A percentile compares a stretch with the other conserved stretches of the same genome.
Evolutionary conservation across 2,329 filamentous ascomycete species (phyloP).

Genomic region (Aspergillus spinulosporus): DNA sequence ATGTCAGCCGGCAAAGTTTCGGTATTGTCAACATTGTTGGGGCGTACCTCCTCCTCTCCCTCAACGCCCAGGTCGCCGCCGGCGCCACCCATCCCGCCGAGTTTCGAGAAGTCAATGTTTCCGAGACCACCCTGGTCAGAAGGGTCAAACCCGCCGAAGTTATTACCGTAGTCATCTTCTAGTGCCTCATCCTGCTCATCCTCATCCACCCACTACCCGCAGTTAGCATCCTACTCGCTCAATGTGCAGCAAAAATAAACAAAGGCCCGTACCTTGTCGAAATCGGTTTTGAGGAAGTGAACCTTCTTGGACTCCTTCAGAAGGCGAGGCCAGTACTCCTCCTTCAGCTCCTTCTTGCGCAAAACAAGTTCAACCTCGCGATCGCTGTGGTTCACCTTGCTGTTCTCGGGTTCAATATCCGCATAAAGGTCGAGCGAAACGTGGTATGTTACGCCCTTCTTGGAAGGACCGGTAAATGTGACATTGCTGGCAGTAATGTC

Average conservation of each 20-base stretch:
- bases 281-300: conserved; percentile 98
- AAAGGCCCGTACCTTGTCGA: conserved; percentile 72
- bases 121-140: conserved; percentile 68
- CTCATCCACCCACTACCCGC: conserved; percentile 81
- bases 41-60: conserved; percentile 47
- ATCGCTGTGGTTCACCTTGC: conserved; percentile 82
- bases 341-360: conserved; percentile 93
- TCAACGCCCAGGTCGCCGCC: conserved; percentile 30
- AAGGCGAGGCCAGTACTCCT: conserved; percentile 93
- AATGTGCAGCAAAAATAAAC: background rate
- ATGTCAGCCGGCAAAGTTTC: conserved; percentile 7
- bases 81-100: conserved; percentile 55
- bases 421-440: conserved; percentile 84
- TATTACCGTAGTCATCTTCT: conserved; percentile 68
- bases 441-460: conserved; percentile 83
- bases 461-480: conserved; percentile 79
- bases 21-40: background rate
- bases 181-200: conserved; percentile 92
- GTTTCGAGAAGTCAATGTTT: conserved; percentile 92
- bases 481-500: conserved; percentile 76
- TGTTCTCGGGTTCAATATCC: conserved; percentile 83
- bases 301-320: conserved; percentile 86
- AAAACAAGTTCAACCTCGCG: conserved; percentile 89
- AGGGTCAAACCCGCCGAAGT: conserved; percentile 52
- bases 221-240: conserved; percentile 17